A percentile compares a stretch with the other conserved stretches of the same genome.
phyloP scores from a whole-genome alignment of 176 grass and related monocot genomes.

The Zizania latifolia region DNA sequence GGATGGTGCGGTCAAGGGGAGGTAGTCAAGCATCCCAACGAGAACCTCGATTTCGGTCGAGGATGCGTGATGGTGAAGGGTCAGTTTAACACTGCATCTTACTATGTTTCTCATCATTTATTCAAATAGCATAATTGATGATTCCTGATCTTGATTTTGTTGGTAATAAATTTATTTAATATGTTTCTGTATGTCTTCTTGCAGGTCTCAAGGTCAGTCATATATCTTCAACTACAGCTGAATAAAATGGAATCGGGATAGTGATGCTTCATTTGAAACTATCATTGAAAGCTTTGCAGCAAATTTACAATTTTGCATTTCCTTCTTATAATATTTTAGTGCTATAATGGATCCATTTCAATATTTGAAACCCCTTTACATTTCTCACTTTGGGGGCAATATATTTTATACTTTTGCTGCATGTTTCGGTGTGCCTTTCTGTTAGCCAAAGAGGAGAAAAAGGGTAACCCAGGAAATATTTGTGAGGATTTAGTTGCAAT shows the following conservation, averaged over 20 bases:
- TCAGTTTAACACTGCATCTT: slow-evolving; percentile 34
- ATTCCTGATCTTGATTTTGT: background rate
- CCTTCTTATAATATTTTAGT: slow-evolving; percentile 6
- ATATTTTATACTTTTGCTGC: slow-evolving; percentile 4
- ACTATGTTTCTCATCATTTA: background rate
- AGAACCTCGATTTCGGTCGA: slow-evolving; percentile 62
- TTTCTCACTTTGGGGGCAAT: background rate
- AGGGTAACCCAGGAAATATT: background rate
- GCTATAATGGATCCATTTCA: slow-evolving; percentile 14
- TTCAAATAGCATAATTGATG: slow-evolving; percentile 2
- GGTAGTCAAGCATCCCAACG: slow-evolving; percentile 57
- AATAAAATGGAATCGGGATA: slow-evolving; percentile 42
- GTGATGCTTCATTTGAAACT: slow-evolving; percentile 25
- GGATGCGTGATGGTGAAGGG: slow-evolving; percentile 69
- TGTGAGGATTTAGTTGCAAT: background rate
- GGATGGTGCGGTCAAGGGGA: slow-evolving; percentile 50
- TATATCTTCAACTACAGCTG: slow-evolving; percentile 9
- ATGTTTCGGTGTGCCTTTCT: background rate
- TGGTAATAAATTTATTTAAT: background rate
- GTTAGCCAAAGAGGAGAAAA: slow-evolving; percentile 11
- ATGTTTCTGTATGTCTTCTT: slow-evolving; percentile 25
- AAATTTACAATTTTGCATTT: slow-evolving; percentile 17
- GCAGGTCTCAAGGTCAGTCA: slow-evolving; percentile 89
- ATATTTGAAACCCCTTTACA: slow-evolving; percentile 3
- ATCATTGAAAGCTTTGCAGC: background rate